Conservation (phyloP, 2,329 filamentous ascomycete species). For the Sclerotinia nivalis region DNA sequence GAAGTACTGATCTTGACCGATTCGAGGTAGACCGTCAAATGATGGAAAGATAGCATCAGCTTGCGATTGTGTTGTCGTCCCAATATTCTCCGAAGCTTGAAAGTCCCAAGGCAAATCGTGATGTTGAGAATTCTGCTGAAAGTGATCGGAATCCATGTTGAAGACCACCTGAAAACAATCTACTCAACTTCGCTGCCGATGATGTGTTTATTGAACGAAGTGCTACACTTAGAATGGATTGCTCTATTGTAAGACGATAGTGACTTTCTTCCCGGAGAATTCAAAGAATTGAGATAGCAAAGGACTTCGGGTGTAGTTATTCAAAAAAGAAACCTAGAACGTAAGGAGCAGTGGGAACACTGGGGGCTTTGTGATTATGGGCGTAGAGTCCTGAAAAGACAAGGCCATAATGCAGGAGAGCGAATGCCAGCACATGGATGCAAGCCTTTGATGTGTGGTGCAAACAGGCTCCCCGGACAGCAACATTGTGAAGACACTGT, state of each 20-base stretch:
- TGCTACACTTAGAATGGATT: slow-evolving; percentile 34
- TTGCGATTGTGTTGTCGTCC: slow-evolving; percentile 28
- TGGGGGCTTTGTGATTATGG: slow-evolving; percentile 25
- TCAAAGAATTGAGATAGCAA: slow-evolving; percentile 38
- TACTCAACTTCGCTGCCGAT: slow-evolving; percentile 25
- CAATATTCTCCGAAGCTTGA: slow-evolving; percentile 31
- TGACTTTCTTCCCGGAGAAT: slow-evolving; percentile 37
- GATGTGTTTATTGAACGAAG: slow-evolving; percentile 35
- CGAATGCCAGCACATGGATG: slow-evolving; percentile 40
- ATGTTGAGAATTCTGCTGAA: slow-evolving; percentile 31
- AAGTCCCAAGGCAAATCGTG: slow-evolving; percentile 32
- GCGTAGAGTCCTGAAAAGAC: slow-evolving; percentile 27
- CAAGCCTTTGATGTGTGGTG: slow-evolving; percentile 36
- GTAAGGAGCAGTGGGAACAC: slow-evolving; percentile 13
- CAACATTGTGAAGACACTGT: slow-evolving; percentile 30
- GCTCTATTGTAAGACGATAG: slow-evolving; percentile 36
- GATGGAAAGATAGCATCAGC: slow-evolving; percentile 29
- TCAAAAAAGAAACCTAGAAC: slow-evolving; percentile 28
- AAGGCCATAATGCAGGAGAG: slow-evolving; percentile 37
- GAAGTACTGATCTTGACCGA: slow-evolving; percentile 32
- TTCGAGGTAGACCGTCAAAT: slow-evolving; percentile 36
- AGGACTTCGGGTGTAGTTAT: slow-evolving; percentile 40
- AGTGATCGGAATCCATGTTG: slow-evolving; percentile 37
- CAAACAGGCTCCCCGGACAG: slow-evolving; percentile 39
- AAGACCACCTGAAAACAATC: slow-evolving; percentile 30